Base-by-base conservation (phyloP, 495 filamentous ascomycete species). In the Penicillium lagena region DNA sequence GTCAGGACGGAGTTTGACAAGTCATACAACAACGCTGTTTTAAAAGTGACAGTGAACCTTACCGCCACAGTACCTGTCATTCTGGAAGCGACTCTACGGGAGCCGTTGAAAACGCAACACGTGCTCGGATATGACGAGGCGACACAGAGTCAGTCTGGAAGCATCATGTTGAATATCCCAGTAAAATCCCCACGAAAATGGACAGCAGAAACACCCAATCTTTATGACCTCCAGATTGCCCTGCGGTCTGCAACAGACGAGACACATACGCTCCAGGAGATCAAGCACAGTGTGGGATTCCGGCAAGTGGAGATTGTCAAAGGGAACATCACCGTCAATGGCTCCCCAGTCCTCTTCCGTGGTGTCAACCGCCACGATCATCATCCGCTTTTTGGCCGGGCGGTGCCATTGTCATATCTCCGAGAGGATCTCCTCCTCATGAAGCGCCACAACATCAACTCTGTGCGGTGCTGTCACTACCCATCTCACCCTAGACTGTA, bases 361-460 rank as follows among this genome's bases (percentile, higher is more conserved):
- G 82, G 82, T 10, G 79, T 79, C 14, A 84, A 85, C 54, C 66
- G 78, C 9, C 82, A 83, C 44, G 82, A 85, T 37, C 79, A 84
- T 51, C 79, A 85, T 41, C 79, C 78, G 0, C 56, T 41, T 3
- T 63, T 70, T 34, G 82, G 82, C 4, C 76, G 82, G 7, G 74
- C 79, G 6, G 80, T 85, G 9, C 77, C 81, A 4, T 43, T 72
- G 4, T 67, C 74, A 9, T 80, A 79, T 50, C 68, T 85, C 48
- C 62, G 64, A 14, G 50, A 67, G 12, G 82, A 86, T 45, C 68
- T 85, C 10, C 49, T 78, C n/a, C 51, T 80, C 11, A 86, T 86
- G 82, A 86, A 86, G 54, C 61, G 53, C 7, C 77, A 85, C 58
- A 86, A 85, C 31, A 69, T 86, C 58, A 85, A 85, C 49, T 73